Percentiles rank a stretch among this genome's conserved stretches.
These are phyloP conservation scores for Chaetomium cochliodes DNA, from an alignment of 495 filamentous ascomycete species.

Conservation along the genomic window DNA sequence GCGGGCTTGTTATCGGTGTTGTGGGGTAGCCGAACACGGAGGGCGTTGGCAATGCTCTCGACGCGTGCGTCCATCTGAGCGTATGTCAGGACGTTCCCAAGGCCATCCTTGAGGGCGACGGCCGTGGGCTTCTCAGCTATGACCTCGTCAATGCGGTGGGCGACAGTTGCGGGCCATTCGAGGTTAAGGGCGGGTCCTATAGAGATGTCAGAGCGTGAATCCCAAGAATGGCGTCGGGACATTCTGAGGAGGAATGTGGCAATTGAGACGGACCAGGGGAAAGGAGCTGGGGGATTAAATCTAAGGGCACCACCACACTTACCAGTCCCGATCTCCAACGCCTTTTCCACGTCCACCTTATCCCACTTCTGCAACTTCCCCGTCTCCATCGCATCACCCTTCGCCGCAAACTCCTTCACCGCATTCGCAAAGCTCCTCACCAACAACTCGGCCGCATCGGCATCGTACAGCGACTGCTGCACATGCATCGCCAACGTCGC, in stretches of 20 bases:
- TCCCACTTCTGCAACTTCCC: background rate
- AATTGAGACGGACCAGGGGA: too few species aligned
- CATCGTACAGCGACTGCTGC: slow-evolving; percentile 26
- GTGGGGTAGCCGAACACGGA: background rate
- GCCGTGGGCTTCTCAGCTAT: slow-evolving; percentile 11
- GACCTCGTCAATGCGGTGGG: slow-evolving; percentile 33
- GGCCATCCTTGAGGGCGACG: slow-evolving; percentile 24
- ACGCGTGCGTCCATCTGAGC: slow-evolving; percentile 19
- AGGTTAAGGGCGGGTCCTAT: background rate
- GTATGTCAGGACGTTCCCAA: slow-evolving; percentile 24
- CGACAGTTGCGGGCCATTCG: slow-evolving; percentile 30
- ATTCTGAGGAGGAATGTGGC: background rate
- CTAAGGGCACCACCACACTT: background rate
- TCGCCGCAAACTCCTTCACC: background rate
- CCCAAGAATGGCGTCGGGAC: background rate
- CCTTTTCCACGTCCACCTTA: background rate
- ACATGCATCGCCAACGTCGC: slow-evolving; percentile 21
- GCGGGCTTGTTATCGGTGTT: background rate
- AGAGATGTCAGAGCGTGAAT: background rate
- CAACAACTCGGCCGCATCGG: slow-evolving; percentile 11
- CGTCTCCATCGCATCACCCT: background rate
- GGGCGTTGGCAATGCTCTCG: slow-evolving; percentile 18
- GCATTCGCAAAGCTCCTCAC: background rate
- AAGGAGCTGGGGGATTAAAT: background rate
- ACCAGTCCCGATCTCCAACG: background rate